Base-by-base conservation (phyloP, 805 yeast species). In the Candida argentea region DNA sequence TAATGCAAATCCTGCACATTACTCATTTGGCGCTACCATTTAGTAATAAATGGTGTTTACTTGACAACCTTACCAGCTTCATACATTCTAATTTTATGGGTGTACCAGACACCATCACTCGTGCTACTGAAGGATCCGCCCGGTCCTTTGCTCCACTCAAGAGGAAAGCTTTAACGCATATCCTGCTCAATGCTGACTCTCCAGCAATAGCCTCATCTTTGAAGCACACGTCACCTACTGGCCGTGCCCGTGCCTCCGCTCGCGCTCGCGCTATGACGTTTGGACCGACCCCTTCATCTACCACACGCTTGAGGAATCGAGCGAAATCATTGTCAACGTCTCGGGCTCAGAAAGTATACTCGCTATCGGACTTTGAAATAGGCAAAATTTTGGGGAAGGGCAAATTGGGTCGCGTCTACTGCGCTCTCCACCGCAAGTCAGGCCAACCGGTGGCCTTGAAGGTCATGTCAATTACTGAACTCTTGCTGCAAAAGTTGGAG, bases 381-480 rank as follows among this genome's bases (percentile, higher is more conserved):
- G 97, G 96, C 11, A 70, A 76, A 30, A 76, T 79, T 32, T 64
- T 89, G 27, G 98, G 97, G 0, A 85, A 83, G 47, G 98, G 98
- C 5, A 85, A 86, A 50, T 76, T 87, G 44, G 98, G 98, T 6
- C 76, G 73, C 43, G 97, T 91, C 1, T 87, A 85, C 52, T 82
- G 95, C 47, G 96, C 80, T 6, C 67, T 68, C 31, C 95, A 86
- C 48, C 76, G 70, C 38, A 44, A 56, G 20, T 68, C 84, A 0
- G 94, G 93, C 2, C 82, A 72, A 46, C 65, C 89, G 2, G 83
- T 93, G 50, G 98, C 98, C 1, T 57, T 89, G 43, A 89, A 91
- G 48, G 91, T 79, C 3, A 84, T 91, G 95, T 75, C 76, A 34
- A 89, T 86, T 53, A 63, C 65, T 30, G 96, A 87, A 38, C 62